phyloP scores from a whole-genome alignment of 139 green algal genomes.

The Astrephomene gubernaculifera region DNA sequence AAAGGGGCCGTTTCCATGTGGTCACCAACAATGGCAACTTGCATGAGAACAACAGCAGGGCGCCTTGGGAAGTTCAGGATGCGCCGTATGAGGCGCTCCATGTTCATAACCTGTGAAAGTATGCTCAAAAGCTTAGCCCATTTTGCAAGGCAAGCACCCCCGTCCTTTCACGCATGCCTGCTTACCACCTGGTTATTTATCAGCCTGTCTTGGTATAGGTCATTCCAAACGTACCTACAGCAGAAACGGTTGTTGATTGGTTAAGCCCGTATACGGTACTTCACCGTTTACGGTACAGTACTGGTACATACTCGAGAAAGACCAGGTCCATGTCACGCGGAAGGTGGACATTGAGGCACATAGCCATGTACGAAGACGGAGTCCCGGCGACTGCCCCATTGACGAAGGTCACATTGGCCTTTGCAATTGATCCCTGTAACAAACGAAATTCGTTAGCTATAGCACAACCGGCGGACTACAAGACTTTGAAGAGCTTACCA shows the following conservation, averaged over 20 bases:
- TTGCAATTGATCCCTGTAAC: background rate
- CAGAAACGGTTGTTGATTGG: too few relatives aligned
- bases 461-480: too few relatives aligned
- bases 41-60: background rate
- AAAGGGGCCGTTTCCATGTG: background rate
- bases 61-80: background rate
- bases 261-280: too few relatives aligned
- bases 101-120: too few relatives aligned
- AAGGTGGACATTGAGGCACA: background rate
- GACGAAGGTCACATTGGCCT: background rate
- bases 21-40: too few relatives aligned
- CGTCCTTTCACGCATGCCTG: too few relatives aligned
- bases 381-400: background rate
- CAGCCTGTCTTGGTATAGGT: background rate
- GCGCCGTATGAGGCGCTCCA: background rate
- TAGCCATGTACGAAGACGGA: background rate
- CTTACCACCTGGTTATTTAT: background rate
- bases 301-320: background rate
- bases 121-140: too few relatives aligned
- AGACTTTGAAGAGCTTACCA: conserved; percentile 4
- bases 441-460: background rate
- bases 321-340: background rate
- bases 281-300: too few relatives aligned
- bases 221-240: background rate
- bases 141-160: too few relatives aligned